Conservation (phyloP, 257 asterid genomes). For the Solanum chiquidenum region DNA sequence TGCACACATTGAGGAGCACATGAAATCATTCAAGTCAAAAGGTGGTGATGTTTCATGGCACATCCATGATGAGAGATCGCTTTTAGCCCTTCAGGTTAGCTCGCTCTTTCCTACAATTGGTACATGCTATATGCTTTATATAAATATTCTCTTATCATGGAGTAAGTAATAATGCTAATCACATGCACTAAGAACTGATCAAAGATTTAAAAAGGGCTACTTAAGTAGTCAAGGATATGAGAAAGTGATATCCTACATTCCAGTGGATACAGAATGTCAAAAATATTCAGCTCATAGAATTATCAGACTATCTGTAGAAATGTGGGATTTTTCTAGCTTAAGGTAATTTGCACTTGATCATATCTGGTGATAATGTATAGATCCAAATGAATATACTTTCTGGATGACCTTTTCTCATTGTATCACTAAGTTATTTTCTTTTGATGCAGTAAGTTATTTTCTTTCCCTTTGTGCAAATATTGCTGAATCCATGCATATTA, state of each 20-base stretch:
- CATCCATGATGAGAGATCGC: constrained; percentile 92
- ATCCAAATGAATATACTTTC: background rate
- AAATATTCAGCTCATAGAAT: background rate
- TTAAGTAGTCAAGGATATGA: background rate
- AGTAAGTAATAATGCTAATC: background rate
- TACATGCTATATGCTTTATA: background rate
- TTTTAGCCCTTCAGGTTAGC: constrained; percentile 86
- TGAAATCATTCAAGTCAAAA: constrained; percentile 77
- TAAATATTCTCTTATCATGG: background rate
- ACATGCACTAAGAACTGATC: background rate
- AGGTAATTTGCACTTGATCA: background rate
- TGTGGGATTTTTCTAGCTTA: background rate
- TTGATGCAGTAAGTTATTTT: background rate
- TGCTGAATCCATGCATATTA: background rate
- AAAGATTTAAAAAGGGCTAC: background rate
- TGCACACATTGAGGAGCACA: constrained; percentile 95
- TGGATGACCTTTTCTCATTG: background rate
- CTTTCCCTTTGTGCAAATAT: background rate
- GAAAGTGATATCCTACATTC: background rate
- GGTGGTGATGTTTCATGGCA: constrained; percentile 99
- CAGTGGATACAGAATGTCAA: background rate
- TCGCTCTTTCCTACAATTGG: background rate
- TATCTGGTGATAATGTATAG: background rate
- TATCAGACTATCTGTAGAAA: background rate
- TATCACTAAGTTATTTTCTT: background rate